A percentile compares a stretch with the other conserved stretches of the same genome.
Evolutionary conservation across 2,329 filamentous ascomycete species (phyloP).

Genomic region (Fusarium sp.): DNA sequence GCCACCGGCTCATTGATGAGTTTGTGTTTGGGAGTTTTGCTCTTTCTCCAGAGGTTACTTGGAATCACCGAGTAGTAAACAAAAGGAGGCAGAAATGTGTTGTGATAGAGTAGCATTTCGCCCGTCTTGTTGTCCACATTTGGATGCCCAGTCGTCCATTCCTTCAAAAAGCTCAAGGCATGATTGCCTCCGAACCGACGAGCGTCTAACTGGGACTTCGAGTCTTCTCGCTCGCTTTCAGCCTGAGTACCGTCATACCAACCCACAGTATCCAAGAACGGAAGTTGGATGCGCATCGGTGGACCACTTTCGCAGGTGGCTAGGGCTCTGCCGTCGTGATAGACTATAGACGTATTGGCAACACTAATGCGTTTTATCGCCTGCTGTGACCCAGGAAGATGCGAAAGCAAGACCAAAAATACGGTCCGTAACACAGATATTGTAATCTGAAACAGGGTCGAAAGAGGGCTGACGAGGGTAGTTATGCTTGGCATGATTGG

Average conservation of each 20-base stretch:
- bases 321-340: conserved; percentile 75
- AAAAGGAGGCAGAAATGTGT: conserved; percentile 73
- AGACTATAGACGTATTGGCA: conserved; percentile 75
- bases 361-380: conserved; percentile 76
- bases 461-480: conserved; percentile 69
- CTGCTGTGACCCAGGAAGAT: conserved; percentile 52
- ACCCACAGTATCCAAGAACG: conserved; percentile 74
- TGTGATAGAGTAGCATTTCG: conserved; percentile 76
- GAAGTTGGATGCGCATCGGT: conserved; percentile 73
- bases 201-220: rapidly evolving
- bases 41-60: rapidly evolving
- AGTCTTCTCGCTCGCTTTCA: conserved; percentile 58
- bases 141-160: conserved; percentile 79
- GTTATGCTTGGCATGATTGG: conserved; percentile 77
- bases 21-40: conserved; percentile 12
- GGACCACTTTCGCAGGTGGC: conserved; percentile 79
- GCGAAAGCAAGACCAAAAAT: conserved; percentile 55
- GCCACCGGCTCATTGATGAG: conserved; percentile 60
- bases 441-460: conserved; percentile 7
- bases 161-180: conserved; percentile 70
- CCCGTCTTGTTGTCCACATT: conserved; percentile 73
- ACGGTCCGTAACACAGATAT: conserved; percentile 16
- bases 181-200: conserved; percentile 66
- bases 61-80: conserved; percentile 70
- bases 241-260: conserved; percentile 74